A percentile compares a stretch with the other conserved stretches of the same genome.
phyloP scores from a whole-genome alignment of 2,329 filamentous ascomycete genomes.

The Nothopassalora personata region DNA sequence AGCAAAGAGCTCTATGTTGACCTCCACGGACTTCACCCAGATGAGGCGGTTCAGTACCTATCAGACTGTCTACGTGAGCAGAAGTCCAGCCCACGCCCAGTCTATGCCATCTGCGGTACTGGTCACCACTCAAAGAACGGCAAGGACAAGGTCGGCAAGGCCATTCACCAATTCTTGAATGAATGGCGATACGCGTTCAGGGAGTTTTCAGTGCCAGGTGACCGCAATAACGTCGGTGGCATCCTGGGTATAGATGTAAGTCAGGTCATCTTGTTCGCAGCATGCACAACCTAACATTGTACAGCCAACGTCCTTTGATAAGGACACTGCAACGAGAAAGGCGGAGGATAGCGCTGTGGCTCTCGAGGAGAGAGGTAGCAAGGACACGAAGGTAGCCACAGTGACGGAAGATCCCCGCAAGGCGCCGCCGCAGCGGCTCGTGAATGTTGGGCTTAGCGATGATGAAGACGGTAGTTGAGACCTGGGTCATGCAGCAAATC shows the following conservation, averaged over 20 bases:
- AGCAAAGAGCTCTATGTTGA: slow-evolving; percentile 82
- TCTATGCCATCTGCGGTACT: slow-evolving; percentile 95
- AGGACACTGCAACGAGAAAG: slow-evolving; percentile 30
- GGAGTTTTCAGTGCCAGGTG: slow-evolving; percentile 94
- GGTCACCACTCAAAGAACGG: slow-evolving; percentile 98
- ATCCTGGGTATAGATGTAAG: slow-evolving; percentile 53
- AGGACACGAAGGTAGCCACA: slow-evolving; percentile 34
- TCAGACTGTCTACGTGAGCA: slow-evolving; percentile 84
- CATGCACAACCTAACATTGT: background rate
- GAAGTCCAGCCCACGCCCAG: slow-evolving; percentile 61
- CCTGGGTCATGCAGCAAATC: background rate
- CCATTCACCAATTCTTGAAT: slow-evolving; percentile 81
- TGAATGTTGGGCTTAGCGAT: slow-evolving; percentile 14
- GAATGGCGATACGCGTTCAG: slow-evolving; percentile 95
- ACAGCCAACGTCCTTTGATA: slow-evolving; percentile 55
- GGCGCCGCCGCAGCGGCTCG: slow-evolving; percentile 13
- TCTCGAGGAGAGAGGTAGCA: slow-evolving; percentile 26
- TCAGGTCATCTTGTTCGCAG: no score
- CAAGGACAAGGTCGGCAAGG: slow-evolving; percentile 97
- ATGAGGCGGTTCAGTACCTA: slow-evolving; percentile 92
- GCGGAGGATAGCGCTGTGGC: slow-evolving; percentile 35
- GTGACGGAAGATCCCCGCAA: slow-evolving; percentile 33
- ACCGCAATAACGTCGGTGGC: slow-evolving; percentile 72
- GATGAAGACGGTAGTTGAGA: slow-evolving; percentile 11
- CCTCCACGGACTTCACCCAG: slow-evolving; percentile 94